phyloP scores from a whole-genome alignment of 2,329 filamentous ascomycete genomes.

The Penicillium hordei region DNA sequence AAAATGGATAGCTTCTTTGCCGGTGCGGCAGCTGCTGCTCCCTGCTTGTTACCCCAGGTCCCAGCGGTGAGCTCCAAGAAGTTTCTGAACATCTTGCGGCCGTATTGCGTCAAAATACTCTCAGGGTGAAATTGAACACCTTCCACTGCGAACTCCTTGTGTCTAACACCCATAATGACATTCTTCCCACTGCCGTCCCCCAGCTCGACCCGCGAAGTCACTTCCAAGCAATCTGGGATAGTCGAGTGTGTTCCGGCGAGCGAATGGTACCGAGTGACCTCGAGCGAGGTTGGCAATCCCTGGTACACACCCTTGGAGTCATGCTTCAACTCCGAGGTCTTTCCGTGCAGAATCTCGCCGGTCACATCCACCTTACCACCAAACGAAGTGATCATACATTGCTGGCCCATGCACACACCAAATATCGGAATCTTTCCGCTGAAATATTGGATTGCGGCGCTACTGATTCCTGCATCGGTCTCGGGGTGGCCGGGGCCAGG shows the following conservation, averaged over 20 bases:
- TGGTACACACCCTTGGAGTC: constrained; percentile 90
- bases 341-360: constrained; percentile 94
- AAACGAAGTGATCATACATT: constrained; percentile 94
- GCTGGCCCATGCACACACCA: constrained; percentile 99
- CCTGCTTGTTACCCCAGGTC: constrained; percentile 81
- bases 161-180: constrained; percentile 94
- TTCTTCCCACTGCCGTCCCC: constrained; percentile 71
- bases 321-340: constrained; percentile 87
- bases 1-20: constrained; percentile 78
- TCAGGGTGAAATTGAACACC: constrained; percentile 98
- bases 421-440: constrained; percentile 91
- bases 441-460: constrained; percentile 86
- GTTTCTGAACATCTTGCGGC: constrained; percentile 86
- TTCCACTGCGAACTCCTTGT: constrained; percentile 88
- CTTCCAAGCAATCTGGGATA: constrained; percentile 79
- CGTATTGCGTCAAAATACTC: constrained; percentile 89
- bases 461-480: constrained; percentile 89
- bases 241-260: constrained; percentile 88
- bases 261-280: constrained; percentile 94
- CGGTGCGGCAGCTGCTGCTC: constrained; percentile 25
- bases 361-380: constrained; percentile 89
- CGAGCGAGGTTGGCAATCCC: constrained; percentile 74
- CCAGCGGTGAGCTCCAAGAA: constrained; percentile 86
- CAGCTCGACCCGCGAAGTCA: constrained; percentile 82
- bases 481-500: constrained; percentile 91